Conservation (phyloP, 768 basidiomycete genomes). For the Hericium coralloides region DNA sequence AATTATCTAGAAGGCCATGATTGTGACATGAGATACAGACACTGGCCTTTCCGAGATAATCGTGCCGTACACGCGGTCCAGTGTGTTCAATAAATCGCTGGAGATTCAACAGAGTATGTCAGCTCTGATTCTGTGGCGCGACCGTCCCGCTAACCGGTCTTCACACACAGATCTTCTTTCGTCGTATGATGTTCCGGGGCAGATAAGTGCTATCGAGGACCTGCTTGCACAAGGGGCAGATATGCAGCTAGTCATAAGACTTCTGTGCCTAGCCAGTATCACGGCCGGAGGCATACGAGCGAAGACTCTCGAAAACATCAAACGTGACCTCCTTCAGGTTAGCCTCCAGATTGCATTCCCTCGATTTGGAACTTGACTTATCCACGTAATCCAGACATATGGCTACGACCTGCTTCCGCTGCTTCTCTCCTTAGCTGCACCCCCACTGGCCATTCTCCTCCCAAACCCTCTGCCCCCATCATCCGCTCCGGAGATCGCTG, state of each 20-base stretch:
- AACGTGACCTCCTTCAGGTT: slow-evolving; percentile 86
- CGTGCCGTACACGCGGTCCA: slow-evolving; percentile 73
- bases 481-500: slow-evolving; percentile 28
- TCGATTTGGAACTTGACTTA: too few relatives aligned
- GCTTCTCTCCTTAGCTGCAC: slow-evolving; percentile 52
- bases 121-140: neutral
- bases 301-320: slow-evolving; percentile 79
- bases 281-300: slow-evolving; percentile 80
- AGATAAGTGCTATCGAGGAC: slow-evolving; percentile 84
- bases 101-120: slow-evolving; percentile 89
- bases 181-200: slow-evolving; percentile 75
- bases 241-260: slow-evolving; percentile 65
- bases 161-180: slow-evolving; percentile 73
- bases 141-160: neutral
- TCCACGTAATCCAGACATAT: slow-evolving; percentile 46
- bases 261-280: slow-evolving; percentile 82
- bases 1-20: neutral
- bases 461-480: slow-evolving; percentile 59
- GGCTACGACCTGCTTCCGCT: slow-evolving; percentile 67
- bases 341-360: slow-evolving; percentile 1
- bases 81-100: slow-evolving; percentile 83
- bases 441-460: slow-evolving; percentile 59
- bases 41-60: slow-evolving; percentile 91
- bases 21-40: slow-evolving; percentile 39
- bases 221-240: slow-evolving; percentile 83